Evolutionary conservation across 768 basidiomycete species (phyloP), one percentile per base, ranked within the genome.

Genomic region (Tricholoma bakamatsutake): DNA sequence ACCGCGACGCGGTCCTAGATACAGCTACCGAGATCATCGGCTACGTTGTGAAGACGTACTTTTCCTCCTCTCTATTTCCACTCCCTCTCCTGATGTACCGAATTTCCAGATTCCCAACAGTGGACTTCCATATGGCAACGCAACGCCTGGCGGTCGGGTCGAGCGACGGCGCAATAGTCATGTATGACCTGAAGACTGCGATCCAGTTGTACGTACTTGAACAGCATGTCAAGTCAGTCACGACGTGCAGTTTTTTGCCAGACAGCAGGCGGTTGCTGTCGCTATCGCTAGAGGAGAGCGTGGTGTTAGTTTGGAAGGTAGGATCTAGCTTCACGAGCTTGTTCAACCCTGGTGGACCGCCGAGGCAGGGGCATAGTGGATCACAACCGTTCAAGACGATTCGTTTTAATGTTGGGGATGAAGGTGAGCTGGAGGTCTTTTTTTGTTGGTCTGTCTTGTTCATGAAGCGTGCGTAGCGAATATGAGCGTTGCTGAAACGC

Each of bases 161-260:
- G 0, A 84, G 82, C 54, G 97, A 99, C 71, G 97, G 96, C 0
- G 93, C 94, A 0, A 85, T 94, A 52, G 80, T 93, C 56, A 93
- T 97, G 87, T 98, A 97, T 66, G 97, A 98, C 66, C 79, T 98
- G 52, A 97, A 98, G 71, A 93, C 94, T 0, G 95, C 94, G 0
- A 98, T 90, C 0, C 83, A 97, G 10, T 76, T 98, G 12, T 99
- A 98, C 64, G 90, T 99, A 0, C 82, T 99, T 10, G 95, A 98
- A 62, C 88, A 92, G 0, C 95, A 98, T 73, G 85, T 84, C 66
- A 85, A 87, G 64, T 76, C 79, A 1, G 82, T 93, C 9, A 81
- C 90, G 0, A 93, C 92, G 0, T 87, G 91, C 59, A 90, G 87
- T 56, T 98, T 97, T 68, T 96, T 93, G 7, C 89, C 94, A 0